phyloP scores from a whole-genome alignment of 352 stramenopile species.

The Phytophthora niederhauseri region DNA sequence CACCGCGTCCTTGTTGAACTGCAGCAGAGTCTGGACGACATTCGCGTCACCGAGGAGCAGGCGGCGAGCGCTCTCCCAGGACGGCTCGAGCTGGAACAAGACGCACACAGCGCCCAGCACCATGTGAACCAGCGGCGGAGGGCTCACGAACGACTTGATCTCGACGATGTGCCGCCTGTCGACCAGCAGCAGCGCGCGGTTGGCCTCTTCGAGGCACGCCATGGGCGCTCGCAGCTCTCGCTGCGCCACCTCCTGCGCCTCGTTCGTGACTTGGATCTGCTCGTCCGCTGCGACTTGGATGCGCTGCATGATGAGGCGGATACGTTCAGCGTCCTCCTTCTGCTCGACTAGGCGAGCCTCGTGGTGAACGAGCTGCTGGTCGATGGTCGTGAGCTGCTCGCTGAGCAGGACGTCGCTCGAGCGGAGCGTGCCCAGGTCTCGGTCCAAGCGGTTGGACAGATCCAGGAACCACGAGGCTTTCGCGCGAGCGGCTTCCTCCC shows the following conservation, averaged over 20 bases:
- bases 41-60: slow-evolving; percentile 67
- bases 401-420: slow-evolving; percentile 29
- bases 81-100: slow-evolving; percentile 69
- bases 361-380: slow-evolving; percentile 38
- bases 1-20: slow-evolving; percentile 78
- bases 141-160: slow-evolving; percentile 86
- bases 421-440: slow-evolving; percentile 26
- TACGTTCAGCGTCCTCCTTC: slow-evolving; percentile 48
- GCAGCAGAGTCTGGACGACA: slow-evolving; percentile 70
- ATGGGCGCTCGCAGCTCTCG: slow-evolving; percentile 65
- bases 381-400: slow-evolving; percentile 21
- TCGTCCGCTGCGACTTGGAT: slow-evolving; percentile 65
- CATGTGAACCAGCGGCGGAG: slow-evolving; percentile 70
- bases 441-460: slow-evolving; percentile 29
- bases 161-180: slow-evolving; percentile 81
- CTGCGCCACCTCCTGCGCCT: slow-evolving; percentile 63
- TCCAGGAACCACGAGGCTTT: slow-evolving; percentile 35
- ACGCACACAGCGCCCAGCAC: slow-evolving; percentile 78
- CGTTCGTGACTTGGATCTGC: slow-evolving; percentile 66
- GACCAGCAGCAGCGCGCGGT: slow-evolving; percentile 59
- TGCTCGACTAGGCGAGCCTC: slow-evolving; percentile 41
- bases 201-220: slow-evolving; percentile 71
- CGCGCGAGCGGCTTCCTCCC: slow-evolving; percentile 20
- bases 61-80: slow-evolving; percentile 73
- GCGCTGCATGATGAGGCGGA: slow-evolving; percentile 63